phyloP scores from a whole-genome alignment of 2,329 filamentous ascomycete genomes.

The Aspergillus alliaceus region DNA sequence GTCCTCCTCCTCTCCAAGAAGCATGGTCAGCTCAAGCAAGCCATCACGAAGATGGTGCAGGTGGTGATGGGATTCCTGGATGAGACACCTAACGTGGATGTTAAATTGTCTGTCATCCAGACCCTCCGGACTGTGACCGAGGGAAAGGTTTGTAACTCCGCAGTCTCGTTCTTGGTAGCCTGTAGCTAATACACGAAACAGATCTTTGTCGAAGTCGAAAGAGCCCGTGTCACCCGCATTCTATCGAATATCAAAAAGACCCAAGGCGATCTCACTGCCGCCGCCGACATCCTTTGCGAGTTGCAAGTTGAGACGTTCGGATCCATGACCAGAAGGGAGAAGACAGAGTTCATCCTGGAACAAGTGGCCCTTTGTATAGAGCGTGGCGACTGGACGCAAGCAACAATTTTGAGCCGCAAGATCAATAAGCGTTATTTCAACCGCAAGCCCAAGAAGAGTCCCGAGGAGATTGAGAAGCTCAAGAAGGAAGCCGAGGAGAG shows the following conservation, averaged over 20 bases:
- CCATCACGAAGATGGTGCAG: slow-evolving; percentile 98
- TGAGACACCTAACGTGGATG: slow-evolving; percentile 78
- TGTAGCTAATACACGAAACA: slow-evolving; percentile 30
- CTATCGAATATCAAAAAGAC: slow-evolving; percentile 97
- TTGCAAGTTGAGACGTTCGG: slow-evolving; percentile 98
- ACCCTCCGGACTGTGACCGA: slow-evolving; percentile 94
- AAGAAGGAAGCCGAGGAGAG: slow-evolving; percentile 75
- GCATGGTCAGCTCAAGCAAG: slow-evolving; percentile 99
- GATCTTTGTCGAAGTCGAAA: slow-evolving; percentile 99
- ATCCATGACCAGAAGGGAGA: slow-evolving; percentile 94
- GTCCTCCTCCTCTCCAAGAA: slow-evolving; percentile 96
- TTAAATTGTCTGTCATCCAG: slow-evolving; percentile 91
- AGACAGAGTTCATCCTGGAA: slow-evolving; percentile 97
- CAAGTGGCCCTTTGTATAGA: slow-evolving; percentile 95
- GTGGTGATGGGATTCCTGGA: slow-evolving; percentile 90
- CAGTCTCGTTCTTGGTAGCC: not conserved
- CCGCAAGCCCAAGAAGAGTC: slow-evolving; percentile 85
- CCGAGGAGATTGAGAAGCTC: slow-evolving; percentile 87
- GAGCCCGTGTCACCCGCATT: slow-evolving; percentile 90
- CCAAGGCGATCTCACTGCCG: slow-evolving; percentile 86
- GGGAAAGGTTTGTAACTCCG: slow-evolving; percentile 67
- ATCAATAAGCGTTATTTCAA: slow-evolving; percentile 92
- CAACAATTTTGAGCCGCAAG: slow-evolving; percentile 89
- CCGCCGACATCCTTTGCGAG: slow-evolving; percentile 92
- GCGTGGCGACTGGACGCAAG: slow-evolving; percentile 93